phyloP scores from a whole-genome alignment of 169 alveolate species.

The Babesia bovis region DNA sequence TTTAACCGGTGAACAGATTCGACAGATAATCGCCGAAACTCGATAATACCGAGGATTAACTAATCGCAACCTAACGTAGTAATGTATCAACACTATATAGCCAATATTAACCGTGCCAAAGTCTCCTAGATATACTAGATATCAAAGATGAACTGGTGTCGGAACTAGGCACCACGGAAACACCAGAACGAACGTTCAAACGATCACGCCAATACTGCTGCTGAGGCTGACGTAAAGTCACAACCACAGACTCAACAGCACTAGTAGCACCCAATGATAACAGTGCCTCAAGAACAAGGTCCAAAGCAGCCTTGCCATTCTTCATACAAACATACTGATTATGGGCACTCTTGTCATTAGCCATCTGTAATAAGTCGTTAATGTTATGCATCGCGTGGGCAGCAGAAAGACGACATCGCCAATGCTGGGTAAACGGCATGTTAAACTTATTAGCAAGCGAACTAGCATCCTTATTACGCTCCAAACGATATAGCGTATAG shows the following conservation, averaged over 20 bases:
- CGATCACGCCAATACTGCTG: constrained; percentile 52
- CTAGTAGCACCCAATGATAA: constrained; percentile 53
- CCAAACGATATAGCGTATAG: constrained; percentile 33
- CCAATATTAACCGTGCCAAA: not conserved
- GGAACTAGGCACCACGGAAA: not conserved
- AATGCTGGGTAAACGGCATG: constrained; percentile 45
- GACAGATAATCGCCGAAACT: constrained; percentile 13
- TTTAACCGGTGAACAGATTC: constrained; percentile 82
- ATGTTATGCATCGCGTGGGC: constrained; percentile 46
- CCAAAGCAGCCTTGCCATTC: constrained; percentile 30
- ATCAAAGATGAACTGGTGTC: constrained; percentile 3
- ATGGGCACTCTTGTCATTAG: constrained; percentile 41
- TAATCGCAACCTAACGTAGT: too few relatives aligned
- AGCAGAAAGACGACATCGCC: constrained; percentile 53
- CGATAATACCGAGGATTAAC: not conserved
- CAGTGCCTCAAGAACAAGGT: constrained; percentile 55
- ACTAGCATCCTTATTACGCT: constrained; percentile 42
- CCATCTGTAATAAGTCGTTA: constrained; percentile 47
- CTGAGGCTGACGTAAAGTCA: constrained; percentile 34
- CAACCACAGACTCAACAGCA: constrained; percentile 38
- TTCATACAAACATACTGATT: constrained; percentile 14
- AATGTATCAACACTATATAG: too few relatives aligned
- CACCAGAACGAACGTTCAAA: constrained; percentile 30
- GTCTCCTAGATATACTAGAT: constrained; percentile 6
- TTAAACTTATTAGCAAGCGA: constrained; percentile 24